phyloP scores from a whole-genome alignment of 2,329 filamentous ascomycete species.

The Daldinia sp. region DNA sequence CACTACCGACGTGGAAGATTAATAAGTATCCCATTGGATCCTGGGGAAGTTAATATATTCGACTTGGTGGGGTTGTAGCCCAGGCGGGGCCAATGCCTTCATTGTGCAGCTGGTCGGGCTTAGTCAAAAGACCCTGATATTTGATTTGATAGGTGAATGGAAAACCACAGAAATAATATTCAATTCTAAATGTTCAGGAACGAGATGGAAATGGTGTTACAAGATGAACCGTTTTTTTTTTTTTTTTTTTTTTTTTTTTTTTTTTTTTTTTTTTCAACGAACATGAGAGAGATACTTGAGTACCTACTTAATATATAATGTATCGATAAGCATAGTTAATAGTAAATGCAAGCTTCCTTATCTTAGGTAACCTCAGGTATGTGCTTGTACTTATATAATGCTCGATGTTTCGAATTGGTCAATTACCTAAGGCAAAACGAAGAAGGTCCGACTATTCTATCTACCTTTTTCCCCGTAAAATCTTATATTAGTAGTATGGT shows the following conservation, averaged over 20 bases:
- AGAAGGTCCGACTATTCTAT: neutral
- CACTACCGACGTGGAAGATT: conserved; percentile 23
- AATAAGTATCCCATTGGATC: conserved; percentile 25
- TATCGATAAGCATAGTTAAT: neutral
- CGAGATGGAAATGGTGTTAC: conserved; percentile 1
- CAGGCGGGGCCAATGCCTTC: conserved; percentile 31
- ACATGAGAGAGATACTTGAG: neutral
- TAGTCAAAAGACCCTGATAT: conserved; percentile 33
- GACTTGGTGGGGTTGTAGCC: conserved; percentile 30
- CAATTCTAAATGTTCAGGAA: conserved; percentile 2
- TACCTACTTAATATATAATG: neutral
- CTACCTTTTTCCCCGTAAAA: conserved; percentile 1
- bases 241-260: neutral
- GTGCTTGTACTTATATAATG: neutral
- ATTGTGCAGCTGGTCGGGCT: conserved; percentile 24
- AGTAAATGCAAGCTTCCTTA: neutral
- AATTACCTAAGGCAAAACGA: neutral
- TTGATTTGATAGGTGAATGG: conserved; percentile 25
- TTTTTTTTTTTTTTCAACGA: neutral
- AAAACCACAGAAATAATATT: conserved; percentile 13
- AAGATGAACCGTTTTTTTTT: neutral
- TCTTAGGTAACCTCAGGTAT: no score
- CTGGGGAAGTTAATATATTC: conserved; percentile 26
- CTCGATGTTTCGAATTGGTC: neutral
- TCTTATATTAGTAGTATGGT: neutral